Conservation (phyloP, 352 stramenopile species). For the Phytophthora colocasiae region DNA sequence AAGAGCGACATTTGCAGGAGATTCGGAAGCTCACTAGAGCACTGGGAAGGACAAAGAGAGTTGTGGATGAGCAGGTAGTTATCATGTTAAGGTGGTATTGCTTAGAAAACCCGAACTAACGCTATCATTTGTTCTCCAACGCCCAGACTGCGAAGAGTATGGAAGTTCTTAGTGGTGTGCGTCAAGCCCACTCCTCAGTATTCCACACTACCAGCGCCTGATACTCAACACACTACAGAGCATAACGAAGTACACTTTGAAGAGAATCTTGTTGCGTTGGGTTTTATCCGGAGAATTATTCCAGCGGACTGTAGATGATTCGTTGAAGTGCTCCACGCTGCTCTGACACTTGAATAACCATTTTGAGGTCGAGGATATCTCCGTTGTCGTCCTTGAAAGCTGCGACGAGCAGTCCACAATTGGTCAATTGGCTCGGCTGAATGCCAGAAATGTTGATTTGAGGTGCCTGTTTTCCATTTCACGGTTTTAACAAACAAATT, state of each 20-base stretch:
- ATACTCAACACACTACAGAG: not conserved
- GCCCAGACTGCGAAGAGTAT: constrained; percentile 45
- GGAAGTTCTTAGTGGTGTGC: constrained; percentile 53
- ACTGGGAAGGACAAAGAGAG: constrained; percentile 61
- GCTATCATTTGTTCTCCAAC: not conserved
- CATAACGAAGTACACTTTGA: not conserved
- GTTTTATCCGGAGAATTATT: constrained; percentile 45
- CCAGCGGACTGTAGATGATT: constrained; percentile 90
- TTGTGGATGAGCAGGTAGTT: constrained; percentile 68
- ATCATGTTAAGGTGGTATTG: not conserved
- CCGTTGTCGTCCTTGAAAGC: constrained; percentile 76
- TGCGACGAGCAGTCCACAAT: constrained; percentile 89
- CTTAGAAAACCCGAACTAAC: not conserved
- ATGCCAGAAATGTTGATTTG: constrained; percentile 81
- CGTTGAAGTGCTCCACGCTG: constrained; percentile 74
- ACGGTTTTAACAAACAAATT: too few relatives aligned
- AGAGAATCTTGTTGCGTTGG: not conserved
- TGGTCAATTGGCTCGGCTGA: constrained; percentile 84
- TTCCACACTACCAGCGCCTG: constrained; percentile 35
- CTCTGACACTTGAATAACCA: constrained; percentile 90
- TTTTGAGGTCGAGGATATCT: constrained; percentile 88
- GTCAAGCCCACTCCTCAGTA: constrained; percentile 43
- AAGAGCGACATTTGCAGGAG: constrained; percentile 77
- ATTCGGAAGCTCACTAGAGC: constrained; percentile 85
- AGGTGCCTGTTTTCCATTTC: constrained; percentile 42